Evolutionary conservation across 129 eudicot genomes (phyloP), one percentile per base, ranked within the genome.

Genomic region (Apium graveolens): DNA sequence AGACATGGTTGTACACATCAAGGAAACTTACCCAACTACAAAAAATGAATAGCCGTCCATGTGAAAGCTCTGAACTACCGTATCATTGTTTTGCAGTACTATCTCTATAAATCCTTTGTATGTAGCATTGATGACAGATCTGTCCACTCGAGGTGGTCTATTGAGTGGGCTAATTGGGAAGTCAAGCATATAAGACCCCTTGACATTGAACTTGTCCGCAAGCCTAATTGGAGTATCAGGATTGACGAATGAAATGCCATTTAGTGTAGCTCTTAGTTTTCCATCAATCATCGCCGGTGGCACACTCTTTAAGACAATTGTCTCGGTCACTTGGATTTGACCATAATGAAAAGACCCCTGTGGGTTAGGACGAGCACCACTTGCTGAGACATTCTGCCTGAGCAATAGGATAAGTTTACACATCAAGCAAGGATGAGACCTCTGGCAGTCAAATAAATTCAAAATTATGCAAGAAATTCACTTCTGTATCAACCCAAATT

Each of bases 331-430:
- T 73, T 87, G 89, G 57, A 96, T 96, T 5, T 80, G 73, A 65
- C 99, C 99, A 39, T 96, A 96, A 9, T 86, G 97, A 70, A 90
- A 96, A 12, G 99, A 96, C n/a, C 99, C 99, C 86, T 96, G 99
- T 7, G 99, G 97, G 81, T 96, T 96, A 41, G 99, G 97, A 46
- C 99, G 97, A 75, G 99, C 97, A 76, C 99, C 99, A 85, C 99
- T 92, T n/a, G 99, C 99, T 8, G 93, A 55, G 42, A 73, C 90
- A 80, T 96, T 96, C 83, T 87, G 90, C 91, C 99, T 92, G 87
- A 60, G 38, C 69, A 65, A 76, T 20, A 74, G 76, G 17, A n/a
- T 31, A 78, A n/a, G 35, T 70, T 18, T 37, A 77, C 35, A 38
- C 34, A 42, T 4, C 27, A 72, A 41, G 10, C 16, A 72, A 10